Conservation (phyloP, 2,329 filamentous ascomycete genomes). For the Beauveria asiatica region DNA sequence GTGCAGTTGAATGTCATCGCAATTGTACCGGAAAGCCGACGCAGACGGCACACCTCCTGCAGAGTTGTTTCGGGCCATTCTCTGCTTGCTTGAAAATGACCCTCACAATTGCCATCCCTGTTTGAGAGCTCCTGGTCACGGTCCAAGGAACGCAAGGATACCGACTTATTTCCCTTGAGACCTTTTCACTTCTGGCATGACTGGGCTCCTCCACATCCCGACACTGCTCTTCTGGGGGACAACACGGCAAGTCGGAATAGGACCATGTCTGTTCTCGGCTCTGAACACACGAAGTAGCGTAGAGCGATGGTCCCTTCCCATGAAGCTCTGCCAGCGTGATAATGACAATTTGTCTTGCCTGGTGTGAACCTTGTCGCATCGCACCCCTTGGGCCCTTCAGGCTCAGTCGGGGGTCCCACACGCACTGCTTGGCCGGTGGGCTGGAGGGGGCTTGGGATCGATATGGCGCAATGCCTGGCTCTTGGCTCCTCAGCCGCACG, state of each 20-base stretch:
- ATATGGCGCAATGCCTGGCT: conserved; percentile 9
- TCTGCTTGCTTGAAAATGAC: background rate
- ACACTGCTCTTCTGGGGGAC: background rate
- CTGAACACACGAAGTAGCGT: too few relatives aligned
- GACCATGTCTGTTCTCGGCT: background rate
- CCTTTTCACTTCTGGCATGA: background rate
- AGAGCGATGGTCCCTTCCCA: background rate
- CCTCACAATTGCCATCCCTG: background rate
- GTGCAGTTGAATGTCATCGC: conserved; percentile 5
- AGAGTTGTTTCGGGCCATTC: background rate
- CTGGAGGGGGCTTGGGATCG: conserved; percentile 4
- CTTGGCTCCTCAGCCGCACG: conserved; percentile 8
- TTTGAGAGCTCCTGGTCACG: background rate
- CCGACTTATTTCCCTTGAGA: background rate
- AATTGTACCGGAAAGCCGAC: background rate
- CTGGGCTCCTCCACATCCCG: background rate
- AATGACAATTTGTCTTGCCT: background rate
- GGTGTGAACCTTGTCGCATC: background rate
- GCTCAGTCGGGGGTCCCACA: background rate
- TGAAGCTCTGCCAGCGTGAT: background rate
- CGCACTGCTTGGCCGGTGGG: background rate
- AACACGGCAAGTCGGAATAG: background rate
- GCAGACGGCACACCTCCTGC: background rate
- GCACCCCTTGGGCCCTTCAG: background rate
- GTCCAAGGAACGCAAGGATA: too few relatives aligned